phyloP scores from a whole-genome alignment of 2,329 filamentous ascomycete genomes.

The Beauveria rudraprayagi region DNA sequence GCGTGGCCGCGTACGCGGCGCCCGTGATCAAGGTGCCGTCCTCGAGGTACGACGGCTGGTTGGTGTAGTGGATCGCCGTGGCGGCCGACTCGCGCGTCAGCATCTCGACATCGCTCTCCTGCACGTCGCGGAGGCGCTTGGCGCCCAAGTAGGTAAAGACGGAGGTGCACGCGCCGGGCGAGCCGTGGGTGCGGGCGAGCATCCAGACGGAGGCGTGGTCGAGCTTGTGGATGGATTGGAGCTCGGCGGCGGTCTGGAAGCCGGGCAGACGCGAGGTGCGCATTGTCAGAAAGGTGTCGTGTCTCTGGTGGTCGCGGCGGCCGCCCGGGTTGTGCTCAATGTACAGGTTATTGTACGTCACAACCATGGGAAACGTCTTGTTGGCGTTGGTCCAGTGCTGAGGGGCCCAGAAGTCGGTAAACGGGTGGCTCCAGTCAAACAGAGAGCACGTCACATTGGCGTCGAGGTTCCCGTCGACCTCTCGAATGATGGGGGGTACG shows the following conservation, averaged over 20 bases:
- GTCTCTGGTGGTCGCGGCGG: neutral
- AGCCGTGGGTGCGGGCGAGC: constrained; percentile 38
- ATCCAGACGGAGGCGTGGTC: constrained; percentile 33
- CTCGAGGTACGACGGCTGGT: constrained; percentile 44
- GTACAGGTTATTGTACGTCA: constrained; percentile 35
- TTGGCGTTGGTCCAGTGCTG: constrained; percentile 31
- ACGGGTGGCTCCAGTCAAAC: constrained; percentile 25
- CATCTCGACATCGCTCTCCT: constrained; percentile 45
- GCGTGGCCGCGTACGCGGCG: constrained; percentile 36
- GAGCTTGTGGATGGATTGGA: constrained; percentile 28
- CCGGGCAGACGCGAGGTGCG: constrained; percentile 32
- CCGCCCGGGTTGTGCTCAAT: constrained; percentile 32
- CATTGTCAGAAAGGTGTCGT: constrained; percentile 37
- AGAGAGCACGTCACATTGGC: constrained; percentile 27
- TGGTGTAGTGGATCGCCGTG: constrained; percentile 45
- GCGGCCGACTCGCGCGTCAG: constrained; percentile 33
- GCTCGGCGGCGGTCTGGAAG: constrained; percentile 39
- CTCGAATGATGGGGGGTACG: constrained; percentile 23
- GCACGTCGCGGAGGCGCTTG: constrained; percentile 27
- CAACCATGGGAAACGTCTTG: constrained; percentile 27
- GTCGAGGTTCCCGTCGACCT: constrained; percentile 20
- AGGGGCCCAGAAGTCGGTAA: constrained; percentile 26
- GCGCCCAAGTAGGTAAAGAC: constrained; percentile 41
- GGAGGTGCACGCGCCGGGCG: constrained; percentile 39
- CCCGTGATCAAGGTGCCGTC: constrained; percentile 34